Percentiles rank a stretch among this genome's conserved stretches.
Conservation (phyloP, 371 early-diverging fungal species). For the Actinomucor elegans region DNA sequence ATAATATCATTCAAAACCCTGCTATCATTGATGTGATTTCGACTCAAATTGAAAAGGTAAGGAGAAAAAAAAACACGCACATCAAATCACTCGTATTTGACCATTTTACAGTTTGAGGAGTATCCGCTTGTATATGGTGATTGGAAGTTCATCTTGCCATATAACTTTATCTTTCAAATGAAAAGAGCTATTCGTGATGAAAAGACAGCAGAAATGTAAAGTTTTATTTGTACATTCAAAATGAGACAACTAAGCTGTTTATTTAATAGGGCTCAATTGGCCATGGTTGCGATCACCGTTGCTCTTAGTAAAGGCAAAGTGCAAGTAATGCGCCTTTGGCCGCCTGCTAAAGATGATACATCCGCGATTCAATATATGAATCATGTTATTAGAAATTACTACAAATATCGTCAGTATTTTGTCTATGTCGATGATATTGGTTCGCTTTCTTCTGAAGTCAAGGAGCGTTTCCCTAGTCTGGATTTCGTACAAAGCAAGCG, state of each 20-base stretch:
- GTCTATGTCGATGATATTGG: constrained; percentile 20
- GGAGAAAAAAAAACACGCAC: neutral
- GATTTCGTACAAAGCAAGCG: constrained; percentile 13
- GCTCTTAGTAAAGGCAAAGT: neutral
- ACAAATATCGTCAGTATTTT: constrained; percentile 16
- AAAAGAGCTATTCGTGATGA: no score
- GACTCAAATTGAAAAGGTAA: constrained; percentile 5
- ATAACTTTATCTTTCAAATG: constrained; percentile 2
- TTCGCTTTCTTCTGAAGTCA: neutral
- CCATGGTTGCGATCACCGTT: neutral
- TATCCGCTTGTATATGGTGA: constrained; percentile 3
- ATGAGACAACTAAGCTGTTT: no score
- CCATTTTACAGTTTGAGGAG: constrained; percentile 5
- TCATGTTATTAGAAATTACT: neutral
- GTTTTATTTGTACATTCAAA: no score
- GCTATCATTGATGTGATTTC: constrained; percentile 1
- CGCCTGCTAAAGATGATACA: neutral
- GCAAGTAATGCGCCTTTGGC: constrained; percentile 7
- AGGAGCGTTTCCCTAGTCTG: neutral
- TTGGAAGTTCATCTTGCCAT: constrained; percentile 22
- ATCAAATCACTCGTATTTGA: neutral
- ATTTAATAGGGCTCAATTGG: constrained; percentile 2
- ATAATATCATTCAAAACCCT: constrained; percentile 12
- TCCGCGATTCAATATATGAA: constrained; percentile 4
- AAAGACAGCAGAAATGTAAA: no score